Evolutionary conservation across 2,329 filamentous ascomycete genomes (phyloP), one percentile per base, ranked within the genome.

Genomic region (Paecilomyces variotii): DNA sequence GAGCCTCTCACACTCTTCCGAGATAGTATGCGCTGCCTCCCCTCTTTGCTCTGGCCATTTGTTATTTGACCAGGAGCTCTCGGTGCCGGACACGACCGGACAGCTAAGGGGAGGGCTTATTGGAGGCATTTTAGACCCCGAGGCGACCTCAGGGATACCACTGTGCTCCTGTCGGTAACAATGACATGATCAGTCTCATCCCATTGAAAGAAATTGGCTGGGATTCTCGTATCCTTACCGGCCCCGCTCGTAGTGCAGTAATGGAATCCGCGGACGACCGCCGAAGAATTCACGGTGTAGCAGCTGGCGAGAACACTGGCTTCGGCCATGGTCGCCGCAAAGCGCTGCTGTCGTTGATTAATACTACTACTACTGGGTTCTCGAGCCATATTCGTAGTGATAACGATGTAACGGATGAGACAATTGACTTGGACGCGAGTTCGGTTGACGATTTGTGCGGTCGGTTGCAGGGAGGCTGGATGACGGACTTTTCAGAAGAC

Each of bases 1-100:
- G 88, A 96, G 93, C 84, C 92, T 97, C 91, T 96, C 92, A 96
- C 92, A 96, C 90, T 96, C 91, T 91, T 89, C 91, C 90, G 89
- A 91, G 84, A 96, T 96, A 82, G 87, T 87, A 80, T 90, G 86
- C 89, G 90, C 87, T 87, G 91, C 91, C 91, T 91, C 91, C 89
- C 89, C 89, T 88, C 76, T 79, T 69, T 76, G 73, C 75, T 76
- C 77, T 72, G 66, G 64, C 64, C 65, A 65, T 62, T 63, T 66
- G 45, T 65, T 67, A 55, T 65, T 68, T 58, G 72, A 61, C 66
- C 63, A 69, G 63, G 60, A 66, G 75, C 86, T 82, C 79, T 88
- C 82, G 60, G 71, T 68, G 79, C 86, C 84, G 73, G 83, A 81
- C 74, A 84, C 81, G 72, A 84, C 86, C 73, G 88, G 79, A 75